Percentiles rank a stretch among this genome's conserved stretches.
These are phyloP conservation scores for Colletotrichum destructivum DNA, from an alignment of 2,329 filamentous ascomycete genomes.

Conservation along the genomic window DNA sequence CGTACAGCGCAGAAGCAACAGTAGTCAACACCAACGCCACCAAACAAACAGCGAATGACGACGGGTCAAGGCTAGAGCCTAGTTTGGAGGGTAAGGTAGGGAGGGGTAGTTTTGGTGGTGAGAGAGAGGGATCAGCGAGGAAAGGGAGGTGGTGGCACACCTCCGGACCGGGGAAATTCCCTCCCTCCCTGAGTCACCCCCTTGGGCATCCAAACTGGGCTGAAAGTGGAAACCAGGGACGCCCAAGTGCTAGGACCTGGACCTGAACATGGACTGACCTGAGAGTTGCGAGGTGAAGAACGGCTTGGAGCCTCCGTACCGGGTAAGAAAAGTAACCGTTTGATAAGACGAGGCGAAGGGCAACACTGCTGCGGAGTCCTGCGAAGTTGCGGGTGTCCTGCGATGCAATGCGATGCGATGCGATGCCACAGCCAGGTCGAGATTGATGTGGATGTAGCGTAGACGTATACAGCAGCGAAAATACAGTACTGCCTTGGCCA, in stretches of 20 bases:
- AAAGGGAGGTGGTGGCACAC: conserved; percentile 12
- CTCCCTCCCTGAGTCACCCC: no score
- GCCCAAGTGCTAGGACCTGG: background rate
- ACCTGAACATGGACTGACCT: background rate
- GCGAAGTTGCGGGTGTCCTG: background rate
- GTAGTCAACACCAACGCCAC: background rate
- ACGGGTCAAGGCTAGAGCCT: conserved; percentile 22
- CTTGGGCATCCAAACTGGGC: background rate
- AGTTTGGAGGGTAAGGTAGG: background rate
- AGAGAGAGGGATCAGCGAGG: background rate
- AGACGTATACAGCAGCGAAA: no score
- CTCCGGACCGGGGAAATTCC: background rate
- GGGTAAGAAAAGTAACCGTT: background rate
- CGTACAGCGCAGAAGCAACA: background rate
- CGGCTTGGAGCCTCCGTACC: background rate
- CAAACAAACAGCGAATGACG: conserved; percentile 11
- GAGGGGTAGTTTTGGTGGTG: conserved; percentile 9
- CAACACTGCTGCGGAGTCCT: background rate
- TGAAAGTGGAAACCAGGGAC: conserved; percentile 14
- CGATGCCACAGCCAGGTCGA: background rate
- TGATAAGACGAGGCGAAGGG: background rate
- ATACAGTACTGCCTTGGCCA: background rate
- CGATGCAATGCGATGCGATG: background rate
- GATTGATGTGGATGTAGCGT: no score
- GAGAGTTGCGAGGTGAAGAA: background rate